Percentiles rank a stretch among this genome's conserved stretches.
Conservation (phyloP, 2,329 filamentous ascomycete genomes). For the Fusarium multiceps region DNA sequence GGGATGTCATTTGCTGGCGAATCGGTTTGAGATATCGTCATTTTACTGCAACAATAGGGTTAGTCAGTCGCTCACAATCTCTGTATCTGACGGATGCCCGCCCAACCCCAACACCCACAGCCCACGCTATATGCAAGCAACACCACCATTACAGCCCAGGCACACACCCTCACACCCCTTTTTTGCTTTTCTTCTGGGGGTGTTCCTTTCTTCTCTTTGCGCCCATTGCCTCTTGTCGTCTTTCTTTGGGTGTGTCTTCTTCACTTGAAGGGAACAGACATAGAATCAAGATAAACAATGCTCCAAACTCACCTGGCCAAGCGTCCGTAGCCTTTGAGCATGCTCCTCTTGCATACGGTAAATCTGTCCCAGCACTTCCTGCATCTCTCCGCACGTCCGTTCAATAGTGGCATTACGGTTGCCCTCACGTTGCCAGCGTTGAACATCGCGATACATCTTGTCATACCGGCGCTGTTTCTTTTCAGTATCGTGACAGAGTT, state of each 20-base stretch:
- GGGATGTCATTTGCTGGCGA: conserved; percentile 12
- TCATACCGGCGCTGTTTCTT: conserved; percentile 81
- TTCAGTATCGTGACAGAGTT: conserved; percentile 88
- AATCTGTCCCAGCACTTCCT: conserved; percentile 71
- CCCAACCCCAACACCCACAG: conserved; percentile 22
- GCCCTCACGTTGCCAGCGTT: conserved; percentile 81
- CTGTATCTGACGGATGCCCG: neutral
- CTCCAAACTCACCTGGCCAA: conserved; percentile 45
- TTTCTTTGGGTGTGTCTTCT: conserved; percentile 1
- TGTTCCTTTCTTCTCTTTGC: conserved; percentile 8
- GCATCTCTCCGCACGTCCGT: conserved; percentile 76
- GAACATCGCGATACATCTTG: conserved; percentile 80
- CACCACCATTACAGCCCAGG: conserved; percentile 32
- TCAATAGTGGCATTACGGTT: conserved; percentile 79
- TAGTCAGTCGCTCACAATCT: conserved; percentile 32
- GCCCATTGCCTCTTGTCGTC: neutral
- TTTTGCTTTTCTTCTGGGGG: conserved; percentile 16
- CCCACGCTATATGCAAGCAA: conserved; percentile 39
- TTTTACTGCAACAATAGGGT: conserved; percentile 22
- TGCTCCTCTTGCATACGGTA: conserved; percentile 58
- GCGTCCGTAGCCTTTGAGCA: conserved; percentile 49
- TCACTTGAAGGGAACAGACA: conserved; percentile 8
- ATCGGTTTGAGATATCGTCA: conserved; percentile 26
- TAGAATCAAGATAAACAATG: conserved; percentile 5
- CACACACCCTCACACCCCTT: conserved; percentile 38